A percentile compares a stretch with the other conserved stretches of the same genome.
Evolutionary conservation across 2,329 filamentous ascomycete genomes (phyloP).

Genomic region (Fusarium temperatum): DNA sequence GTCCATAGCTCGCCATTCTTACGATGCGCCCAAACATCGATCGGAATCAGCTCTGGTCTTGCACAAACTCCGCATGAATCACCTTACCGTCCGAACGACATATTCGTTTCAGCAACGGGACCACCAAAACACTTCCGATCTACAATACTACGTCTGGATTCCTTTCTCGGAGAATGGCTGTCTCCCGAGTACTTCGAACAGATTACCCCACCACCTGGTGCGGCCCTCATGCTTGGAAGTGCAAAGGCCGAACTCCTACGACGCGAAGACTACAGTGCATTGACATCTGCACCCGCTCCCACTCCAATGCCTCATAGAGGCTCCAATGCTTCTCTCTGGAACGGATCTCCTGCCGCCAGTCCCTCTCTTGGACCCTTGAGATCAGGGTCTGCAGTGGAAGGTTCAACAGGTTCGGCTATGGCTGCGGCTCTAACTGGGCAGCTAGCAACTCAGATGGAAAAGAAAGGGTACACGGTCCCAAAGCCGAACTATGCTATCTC

Average conservation of each 20-base stretch:
- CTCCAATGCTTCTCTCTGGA: conserved; percentile 47
- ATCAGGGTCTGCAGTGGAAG: conserved; percentile 37
- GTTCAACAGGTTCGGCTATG: conserved; percentile 45
- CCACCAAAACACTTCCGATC: conserved; percentile 57
- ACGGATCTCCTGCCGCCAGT: conserved; percentile 43
- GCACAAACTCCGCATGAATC: conserved; percentile 61
- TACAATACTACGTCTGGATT: conserved; percentile 80
- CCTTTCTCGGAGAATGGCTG: conserved; percentile 95
- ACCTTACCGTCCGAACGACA: conserved; percentile 46
- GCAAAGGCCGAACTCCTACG: conserved; percentile 89
- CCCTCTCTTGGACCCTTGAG: conserved; percentile 34
- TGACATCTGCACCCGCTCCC: conserved; percentile 44
- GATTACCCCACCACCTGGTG: conserved; percentile 88
- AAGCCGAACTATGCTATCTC: conserved; percentile 86
- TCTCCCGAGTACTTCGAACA: conserved; percentile 92
- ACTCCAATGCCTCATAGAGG: conserved; percentile 29
- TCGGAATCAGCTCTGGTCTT: conserved; percentile 87
- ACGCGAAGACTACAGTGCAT: conserved; percentile 72
- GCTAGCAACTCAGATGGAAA: conserved; percentile 37
- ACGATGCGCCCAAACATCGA: conserved; percentile 90
- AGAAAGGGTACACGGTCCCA: conserved; percentile 74
- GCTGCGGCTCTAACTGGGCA: conserved; percentile 48
- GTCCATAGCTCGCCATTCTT: conserved; percentile 95
- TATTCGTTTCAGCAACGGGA: conserved; percentile 47
- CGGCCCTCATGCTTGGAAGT: conserved; percentile 84